A percentile compares a stretch with the other conserved stretches of the same genome.
These are phyloP conservation scores for Berberis vulgaris DNA, from an alignment of 164 flowering plant species.

Conservation along the genomic window DNA sequence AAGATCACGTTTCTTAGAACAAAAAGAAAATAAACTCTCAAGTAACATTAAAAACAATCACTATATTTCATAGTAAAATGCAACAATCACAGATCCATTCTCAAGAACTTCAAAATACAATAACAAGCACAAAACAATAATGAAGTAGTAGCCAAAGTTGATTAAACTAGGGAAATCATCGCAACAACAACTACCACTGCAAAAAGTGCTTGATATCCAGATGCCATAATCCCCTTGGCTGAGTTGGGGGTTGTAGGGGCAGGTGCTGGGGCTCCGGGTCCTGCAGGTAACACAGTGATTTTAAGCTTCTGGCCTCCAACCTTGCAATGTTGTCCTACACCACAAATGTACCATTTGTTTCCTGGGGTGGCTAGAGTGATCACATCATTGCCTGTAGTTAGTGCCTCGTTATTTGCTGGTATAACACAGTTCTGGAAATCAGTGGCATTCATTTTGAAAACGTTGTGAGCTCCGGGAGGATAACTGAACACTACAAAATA, in stretches of 20 bases:
- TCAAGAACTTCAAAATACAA: too few relatives aligned
- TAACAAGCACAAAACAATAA: too few relatives aligned
- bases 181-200: neutral
- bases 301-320: slow-evolving; percentile 18
- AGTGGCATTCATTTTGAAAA: slow-evolving; percentile 23
- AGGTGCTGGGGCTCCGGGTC: slow-evolving; percentile 2
- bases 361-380: slow-evolving; percentile 25
- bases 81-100: too few relatives aligned
- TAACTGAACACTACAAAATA: slow-evolving; percentile 28
- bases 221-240: neutral
- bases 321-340: slow-evolving; percentile 23
- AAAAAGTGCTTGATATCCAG: slow-evolving; percentile 1
- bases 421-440: slow-evolving; percentile 21
- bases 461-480: slow-evolving; percentile 25
- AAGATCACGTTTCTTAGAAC: too few relatives aligned
- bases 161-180: neutral
- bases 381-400: slow-evolving; percentile 24
- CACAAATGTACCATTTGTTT: slow-evolving; percentile 40
- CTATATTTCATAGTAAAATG: too few relatives aligned
- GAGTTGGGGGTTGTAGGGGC: slow-evolving; percentile 1
- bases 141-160: neutral
- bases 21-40: too few relatives aligned
- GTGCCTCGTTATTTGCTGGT: slow-evolving; percentile 7
- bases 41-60: too few relatives aligned
- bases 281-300: slow-evolving; percentile 15